Base-by-base conservation (phyloP, 2,329 filamentous ascomycete genomes). In the Beauveria varroae region DNA sequence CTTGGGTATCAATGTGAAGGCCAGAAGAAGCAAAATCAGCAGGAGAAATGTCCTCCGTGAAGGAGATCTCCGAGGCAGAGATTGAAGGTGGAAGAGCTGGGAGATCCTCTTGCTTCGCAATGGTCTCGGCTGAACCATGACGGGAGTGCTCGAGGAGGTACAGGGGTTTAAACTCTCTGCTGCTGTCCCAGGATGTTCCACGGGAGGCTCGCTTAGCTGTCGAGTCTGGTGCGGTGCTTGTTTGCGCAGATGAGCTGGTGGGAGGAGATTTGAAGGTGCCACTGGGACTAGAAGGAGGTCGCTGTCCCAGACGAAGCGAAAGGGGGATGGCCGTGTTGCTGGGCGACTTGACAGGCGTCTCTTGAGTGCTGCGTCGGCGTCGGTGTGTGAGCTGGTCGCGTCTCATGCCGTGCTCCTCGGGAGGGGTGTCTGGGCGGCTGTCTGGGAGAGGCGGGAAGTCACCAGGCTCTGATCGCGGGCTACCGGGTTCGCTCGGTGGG, bases 131-230 rank as follows among this genome's bases (percentile, higher is more conserved):
- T 6, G 73, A 68, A 49, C 72, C 72, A 47, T 77, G 75, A 9
- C 78, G 76, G 3, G 76, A 77, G 65, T 77, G 86, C 72, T 96
- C 90, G 7, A 96, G 84, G 24, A 96, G 85, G 73, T 90, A 93
- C 9, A 97, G 76, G 0, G 93, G 93, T 66, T 89, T 87, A 68
- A 93, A 87, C 69, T 95, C 91, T 60, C 83, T 83, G 20, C 80
- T 81, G 65, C 75, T 83, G 50, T 86, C 84, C 84, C 84, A 87
- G 0, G 83, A 86, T 14, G 76, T 84, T 14, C 83, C 83, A 5
- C 85, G 78, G 24, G 78, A 68, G 47, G 74, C 70, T 55, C 74
- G 72, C 66, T 75, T 79, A 16, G 72, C 68, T 20, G 70, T 63
- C 16, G 68, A 65, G 14, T 80, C 76, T 5, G 69, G 63, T 53